phyloP scores from a whole-genome alignment of 371 early-diverging fungal genomes.

The Mucor saturninus region DNA sequence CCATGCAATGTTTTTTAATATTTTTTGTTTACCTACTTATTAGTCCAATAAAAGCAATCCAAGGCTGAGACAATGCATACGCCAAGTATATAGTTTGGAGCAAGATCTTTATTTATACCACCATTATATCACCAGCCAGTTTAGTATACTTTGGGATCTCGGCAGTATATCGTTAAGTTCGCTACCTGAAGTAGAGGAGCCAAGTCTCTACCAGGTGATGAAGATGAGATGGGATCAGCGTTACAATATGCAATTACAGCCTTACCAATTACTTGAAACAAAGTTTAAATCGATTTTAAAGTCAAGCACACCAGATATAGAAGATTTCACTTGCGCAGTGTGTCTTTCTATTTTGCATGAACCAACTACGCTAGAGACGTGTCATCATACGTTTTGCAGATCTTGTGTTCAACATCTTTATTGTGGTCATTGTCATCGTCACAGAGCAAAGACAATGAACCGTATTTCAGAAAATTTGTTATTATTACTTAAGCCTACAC shows the following conservation, averaged over 20 bases:
- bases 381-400: slow-evolving; percentile 26
- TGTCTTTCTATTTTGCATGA: slow-evolving; percentile 22
- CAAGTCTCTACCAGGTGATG: slow-evolving; percentile 9
- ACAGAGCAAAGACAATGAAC: slow-evolving; percentile 3
- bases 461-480: slow-evolving; percentile 12
- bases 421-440: slow-evolving; percentile 13
- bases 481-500: slow-evolving; percentile 2
- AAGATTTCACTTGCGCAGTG: slow-evolving; percentile 19
- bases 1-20: neutral
- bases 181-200: neutral
- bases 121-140: slow-evolving; percentile 17
- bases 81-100: slow-evolving; percentile 10
- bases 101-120: slow-evolving; percentile 19
- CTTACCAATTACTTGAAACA: slow-evolving; percentile 1
- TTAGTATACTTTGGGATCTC: slow-evolving; percentile 15
- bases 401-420: slow-evolving; percentile 23
- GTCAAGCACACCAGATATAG: slow-evolving; percentile 2
- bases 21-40: neutral
- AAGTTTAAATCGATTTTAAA: slow-evolving; percentile 4
- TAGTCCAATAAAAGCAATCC: slow-evolving; percentile 6
- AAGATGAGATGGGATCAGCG: slow-evolving; percentile 15
- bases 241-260: slow-evolving; percentile 1
- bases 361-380: slow-evolving; percentile 14
- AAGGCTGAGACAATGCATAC: slow-evolving; percentile 16
- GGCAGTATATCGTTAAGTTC: slow-evolving; percentile 1